Evolutionary conservation across 78 protist genomes (phyloP).

Genomic region (Dictyostelium purpureum): DNA sequence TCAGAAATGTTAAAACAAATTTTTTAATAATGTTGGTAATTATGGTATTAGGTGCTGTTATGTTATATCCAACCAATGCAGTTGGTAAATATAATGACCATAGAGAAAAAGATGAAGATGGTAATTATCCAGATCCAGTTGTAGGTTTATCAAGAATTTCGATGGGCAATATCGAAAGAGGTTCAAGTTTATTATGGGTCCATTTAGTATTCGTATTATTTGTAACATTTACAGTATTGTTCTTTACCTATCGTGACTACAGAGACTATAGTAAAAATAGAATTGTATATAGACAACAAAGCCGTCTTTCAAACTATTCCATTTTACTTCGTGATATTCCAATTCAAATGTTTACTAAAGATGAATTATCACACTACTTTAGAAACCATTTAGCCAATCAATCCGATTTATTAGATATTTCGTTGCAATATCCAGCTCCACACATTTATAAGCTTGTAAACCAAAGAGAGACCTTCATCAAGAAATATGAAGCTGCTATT

Average conservation of each 20-base stretch:
- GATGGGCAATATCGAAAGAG: conserved; percentile 16
- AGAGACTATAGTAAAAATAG: not conserved
- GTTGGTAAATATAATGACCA: not conserved
- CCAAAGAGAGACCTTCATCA: conserved; percentile 24
- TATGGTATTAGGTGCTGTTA: not conserved
- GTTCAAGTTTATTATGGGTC: conserved; percentile 2
- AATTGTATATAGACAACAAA: not conserved
- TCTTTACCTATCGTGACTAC: not conserved
- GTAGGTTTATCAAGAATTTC: not conserved
- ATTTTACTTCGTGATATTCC: conserved; percentile 21
- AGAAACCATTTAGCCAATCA: not conserved
- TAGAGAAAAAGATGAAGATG: not conserved
- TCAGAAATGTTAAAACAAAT: not conserved
- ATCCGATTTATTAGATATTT: conserved; percentile 13
- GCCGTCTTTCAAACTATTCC: conserved; percentile 26
- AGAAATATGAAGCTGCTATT: conserved; percentile 25
- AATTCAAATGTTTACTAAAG: conserved; percentile 9
- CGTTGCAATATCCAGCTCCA: not conserved
- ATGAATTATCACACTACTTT: not conserved
- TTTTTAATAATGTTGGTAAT: not conserved
- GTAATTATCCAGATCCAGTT: not conserved
- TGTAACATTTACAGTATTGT: not conserved
- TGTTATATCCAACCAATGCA: conserved; percentile 16
- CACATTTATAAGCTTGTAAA: not conserved
- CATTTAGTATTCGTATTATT: not conserved